phyloP scores from a whole-genome alignment of 2,329 filamentous ascomycete genomes.

The Colletotrichum tanaceti region DNA sequence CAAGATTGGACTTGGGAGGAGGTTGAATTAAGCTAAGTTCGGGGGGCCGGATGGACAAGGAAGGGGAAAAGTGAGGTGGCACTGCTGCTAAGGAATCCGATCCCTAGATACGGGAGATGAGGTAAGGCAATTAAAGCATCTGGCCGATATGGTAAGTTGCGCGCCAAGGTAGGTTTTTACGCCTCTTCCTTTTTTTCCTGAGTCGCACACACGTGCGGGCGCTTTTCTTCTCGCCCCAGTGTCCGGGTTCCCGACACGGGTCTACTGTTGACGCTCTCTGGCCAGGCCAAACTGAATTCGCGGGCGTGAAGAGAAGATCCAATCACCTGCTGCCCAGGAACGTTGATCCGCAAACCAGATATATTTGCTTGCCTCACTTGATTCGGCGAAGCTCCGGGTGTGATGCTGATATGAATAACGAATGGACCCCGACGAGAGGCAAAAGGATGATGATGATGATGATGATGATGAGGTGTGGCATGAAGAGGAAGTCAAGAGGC shows the following conservation, averaged over 20 bases:
- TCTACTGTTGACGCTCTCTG: constrained; percentile 19
- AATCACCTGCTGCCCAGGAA: background rate
- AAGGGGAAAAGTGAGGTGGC: constrained; percentile 38
- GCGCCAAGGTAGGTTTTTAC: constrained; percentile 31
- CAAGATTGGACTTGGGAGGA: constrained; percentile 38
- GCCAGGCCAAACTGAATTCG: constrained; percentile 9
- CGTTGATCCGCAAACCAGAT: constrained; percentile 7
- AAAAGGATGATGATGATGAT: constrained; percentile 7
- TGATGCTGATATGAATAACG: constrained; percentile 28
- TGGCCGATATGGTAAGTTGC: constrained; percentile 33
- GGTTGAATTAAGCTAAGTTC: constrained; percentile 41
- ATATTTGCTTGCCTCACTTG: constrained; percentile 35
- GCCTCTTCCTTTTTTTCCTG: constrained; percentile 25
- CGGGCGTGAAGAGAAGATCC: constrained; percentile 11
- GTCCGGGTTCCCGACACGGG: constrained; percentile 14
- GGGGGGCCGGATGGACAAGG: constrained; percentile 34
- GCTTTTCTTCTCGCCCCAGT: background rate
- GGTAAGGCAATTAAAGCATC: constrained; percentile 37
- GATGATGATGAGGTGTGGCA: constrained; percentile 15
- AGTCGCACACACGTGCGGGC: constrained; percentile 23
- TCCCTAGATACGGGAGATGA: constrained; percentile 40
- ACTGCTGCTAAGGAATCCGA: constrained; percentile 39
- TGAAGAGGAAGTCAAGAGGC: background rate
- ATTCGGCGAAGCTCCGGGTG: constrained; percentile 3
- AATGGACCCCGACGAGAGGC: background rate